phyloP scores from a whole-genome alignment of 2,329 filamentous ascomycete genomes.

The Hypoxylon sp. region DNA sequence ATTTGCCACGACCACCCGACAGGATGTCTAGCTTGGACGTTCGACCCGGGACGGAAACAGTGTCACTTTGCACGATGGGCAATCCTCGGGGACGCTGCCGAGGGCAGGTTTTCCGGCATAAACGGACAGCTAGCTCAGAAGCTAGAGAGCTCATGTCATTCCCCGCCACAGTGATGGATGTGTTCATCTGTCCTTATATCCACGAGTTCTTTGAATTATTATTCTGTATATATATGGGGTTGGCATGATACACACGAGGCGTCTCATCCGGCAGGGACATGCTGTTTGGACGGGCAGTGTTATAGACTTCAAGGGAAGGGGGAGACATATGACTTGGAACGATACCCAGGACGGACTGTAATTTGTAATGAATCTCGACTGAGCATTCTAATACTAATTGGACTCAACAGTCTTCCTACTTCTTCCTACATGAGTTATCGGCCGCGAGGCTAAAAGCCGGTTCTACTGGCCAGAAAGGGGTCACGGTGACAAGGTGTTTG shows the following conservation, averaged over 20 bases:
- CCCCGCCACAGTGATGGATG: conserved; percentile 37
- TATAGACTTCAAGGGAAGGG: conserved; percentile 39
- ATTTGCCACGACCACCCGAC: conserved; percentile 57
- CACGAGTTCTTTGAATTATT: conserved; percentile 20
- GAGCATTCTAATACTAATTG: conserved; percentile 37
- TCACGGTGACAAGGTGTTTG: background rate
- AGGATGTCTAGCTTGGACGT: conserved; percentile 66
- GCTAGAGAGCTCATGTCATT: conserved; percentile 46
- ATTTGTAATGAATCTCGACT: conserved; percentile 43
- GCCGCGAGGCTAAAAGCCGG: background rate
- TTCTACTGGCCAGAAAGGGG: background rate
- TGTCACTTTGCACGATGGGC: conserved; percentile 65
- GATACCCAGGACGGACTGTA: conserved; percentile 49
- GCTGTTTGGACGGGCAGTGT: conserved; percentile 29
- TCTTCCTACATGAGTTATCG: no score
- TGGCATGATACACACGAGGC: conserved; percentile 37
- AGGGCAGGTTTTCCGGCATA: conserved; percentile 56
- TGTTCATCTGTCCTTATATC: background rate
- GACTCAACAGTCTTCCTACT: conserved; percentile 12
- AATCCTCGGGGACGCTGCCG: conserved; percentile 57
- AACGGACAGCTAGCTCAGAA: conserved; percentile 52
- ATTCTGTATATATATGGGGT: conserved; percentile 31
- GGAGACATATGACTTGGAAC: conserved; percentile 45
- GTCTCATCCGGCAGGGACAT: conserved; percentile 29
- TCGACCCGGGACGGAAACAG: conserved; percentile 55